Conservation (phyloP, 2,329 filamentous ascomycete species). For the Cladophialophora immunda region DNA sequence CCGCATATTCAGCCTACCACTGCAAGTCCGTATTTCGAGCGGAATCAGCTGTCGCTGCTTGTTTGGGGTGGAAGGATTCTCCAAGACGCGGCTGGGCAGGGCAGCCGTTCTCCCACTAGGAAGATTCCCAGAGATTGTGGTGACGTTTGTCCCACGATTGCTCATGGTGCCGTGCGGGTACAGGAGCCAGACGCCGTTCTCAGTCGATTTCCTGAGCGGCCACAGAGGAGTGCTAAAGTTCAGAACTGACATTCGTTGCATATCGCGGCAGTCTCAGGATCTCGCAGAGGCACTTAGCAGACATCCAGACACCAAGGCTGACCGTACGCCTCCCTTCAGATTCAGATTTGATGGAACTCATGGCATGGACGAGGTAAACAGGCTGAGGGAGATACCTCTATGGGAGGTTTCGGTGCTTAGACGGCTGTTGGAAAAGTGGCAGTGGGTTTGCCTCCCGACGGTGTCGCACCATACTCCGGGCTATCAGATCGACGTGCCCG, state of each 20-base stretch:
- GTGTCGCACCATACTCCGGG: background rate
- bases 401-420: background rate
- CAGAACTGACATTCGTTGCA: background rate
- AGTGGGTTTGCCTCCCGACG: background rate
- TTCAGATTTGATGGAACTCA: slow-evolving; percentile 5
- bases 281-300: background rate
- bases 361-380: slow-evolving; percentile 2
- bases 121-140: background rate
- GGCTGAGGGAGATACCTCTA: background rate
- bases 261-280: background rate
- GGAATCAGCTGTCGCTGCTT: background rate
- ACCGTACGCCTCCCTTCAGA: background rate
- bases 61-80: background rate
- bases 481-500: slow-evolving; percentile 2
- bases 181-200: background rate
- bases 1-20: background rate
- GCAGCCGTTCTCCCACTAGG: background rate
- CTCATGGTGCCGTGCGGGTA: background rate
- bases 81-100: background rate
- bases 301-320: background rate
- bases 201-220: background rate
- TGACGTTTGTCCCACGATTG: background rate
- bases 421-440: background rate
- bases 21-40: background rate
- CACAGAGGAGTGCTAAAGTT: background rate